phyloP scores from a whole-genome alignment of 352 stramenopile species.

The Phytophthora chlamydospora region DNA sequence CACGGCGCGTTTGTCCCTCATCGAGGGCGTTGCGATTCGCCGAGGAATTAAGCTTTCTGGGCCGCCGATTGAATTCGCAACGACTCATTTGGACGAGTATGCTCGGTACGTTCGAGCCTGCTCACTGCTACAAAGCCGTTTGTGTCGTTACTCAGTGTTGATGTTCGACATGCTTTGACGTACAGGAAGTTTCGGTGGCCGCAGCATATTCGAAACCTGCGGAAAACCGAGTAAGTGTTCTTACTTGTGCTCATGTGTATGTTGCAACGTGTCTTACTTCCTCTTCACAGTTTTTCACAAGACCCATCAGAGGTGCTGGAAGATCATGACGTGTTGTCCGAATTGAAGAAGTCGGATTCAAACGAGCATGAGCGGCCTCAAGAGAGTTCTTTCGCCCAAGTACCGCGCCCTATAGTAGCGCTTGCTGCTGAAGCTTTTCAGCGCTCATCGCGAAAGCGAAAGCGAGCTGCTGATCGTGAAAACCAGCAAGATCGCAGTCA shows the following conservation, averaged over 20 bases:
- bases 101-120: constrained; percentile 27
- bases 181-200: constrained; percentile 83
- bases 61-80: constrained; percentile 53
- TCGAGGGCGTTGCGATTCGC: constrained; percentile 41
- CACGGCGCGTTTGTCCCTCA: constrained; percentile 29
- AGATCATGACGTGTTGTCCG: constrained; percentile 47
- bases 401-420: constrained; percentile 48
- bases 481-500: constrained; percentile 12
- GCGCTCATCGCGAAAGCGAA: constrained; percentile 46
- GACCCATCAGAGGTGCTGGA: constrained; percentile 51
- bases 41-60: constrained; percentile 40
- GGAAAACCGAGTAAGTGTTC: constrained; percentile 54
- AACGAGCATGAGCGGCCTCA: neutral
- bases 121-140: neutral
- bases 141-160: too few species aligned
- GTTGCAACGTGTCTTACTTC: constrained; percentile 6
- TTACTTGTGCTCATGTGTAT: constrained; percentile 19
- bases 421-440: constrained; percentile 37
- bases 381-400: constrained; percentile 45
- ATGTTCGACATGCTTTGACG: neutral
- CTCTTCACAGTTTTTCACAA: constrained; percentile 50
- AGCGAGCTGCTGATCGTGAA: constrained; percentile 20
- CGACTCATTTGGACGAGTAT: constrained; percentile 51
- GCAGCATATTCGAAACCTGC: constrained; percentile 62
- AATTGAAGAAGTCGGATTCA: constrained; percentile 6